These are phyloP conservation scores for Starmerella etchellsii DNA, from an alignment of 805 yeast species.

Conservation along the genomic window DNA sequence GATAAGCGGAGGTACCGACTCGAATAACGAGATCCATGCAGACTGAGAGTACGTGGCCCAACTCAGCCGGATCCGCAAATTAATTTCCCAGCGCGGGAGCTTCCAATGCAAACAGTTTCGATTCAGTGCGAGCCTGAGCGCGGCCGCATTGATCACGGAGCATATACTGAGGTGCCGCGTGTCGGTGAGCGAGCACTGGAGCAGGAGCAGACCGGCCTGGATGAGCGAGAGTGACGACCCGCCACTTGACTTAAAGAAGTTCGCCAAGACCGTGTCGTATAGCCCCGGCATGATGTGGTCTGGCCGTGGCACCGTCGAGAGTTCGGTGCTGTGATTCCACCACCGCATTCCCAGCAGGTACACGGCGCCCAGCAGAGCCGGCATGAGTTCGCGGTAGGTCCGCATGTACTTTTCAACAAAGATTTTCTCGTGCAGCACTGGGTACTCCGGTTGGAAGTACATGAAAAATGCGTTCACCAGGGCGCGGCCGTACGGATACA, in stretches of 20 bases:
- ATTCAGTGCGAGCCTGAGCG: conserved; percentile 85
- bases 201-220: conserved; percentile 33
- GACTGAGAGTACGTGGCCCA: conserved; percentile 95
- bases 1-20: conserved; percentile 74
- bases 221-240: conserved; percentile 77
- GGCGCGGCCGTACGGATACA: conserved; percentile 85
- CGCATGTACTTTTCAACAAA: conserved; percentile 82
- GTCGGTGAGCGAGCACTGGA: conserved; percentile 39
- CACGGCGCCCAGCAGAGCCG: conserved; percentile 82
- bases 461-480: conserved; percentile 59
- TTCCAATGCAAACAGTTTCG: conserved; percentile 87
- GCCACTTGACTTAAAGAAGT: conserved; percentile 60
- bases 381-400: conserved; percentile 82
- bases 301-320: conserved; percentile 68
- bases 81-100: conserved; percentile 90
- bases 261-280: conserved; percentile 51
- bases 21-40: conserved; percentile 75
- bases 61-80: conserved; percentile 71
- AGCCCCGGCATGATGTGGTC: conserved; percentile 45
- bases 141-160: conserved; percentile 73
- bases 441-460: conserved; percentile 81
- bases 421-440: conserved; percentile 80
- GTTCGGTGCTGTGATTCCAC: conserved; percentile 82
- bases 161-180: conserved; percentile 72
- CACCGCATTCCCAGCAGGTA: conserved; percentile 79